Percentiles rank a stretch among this genome's conserved stretches.
Evolutionary conservation across 306 rosid species (phyloP).

Genomic region (Vigna angularis): DNA sequence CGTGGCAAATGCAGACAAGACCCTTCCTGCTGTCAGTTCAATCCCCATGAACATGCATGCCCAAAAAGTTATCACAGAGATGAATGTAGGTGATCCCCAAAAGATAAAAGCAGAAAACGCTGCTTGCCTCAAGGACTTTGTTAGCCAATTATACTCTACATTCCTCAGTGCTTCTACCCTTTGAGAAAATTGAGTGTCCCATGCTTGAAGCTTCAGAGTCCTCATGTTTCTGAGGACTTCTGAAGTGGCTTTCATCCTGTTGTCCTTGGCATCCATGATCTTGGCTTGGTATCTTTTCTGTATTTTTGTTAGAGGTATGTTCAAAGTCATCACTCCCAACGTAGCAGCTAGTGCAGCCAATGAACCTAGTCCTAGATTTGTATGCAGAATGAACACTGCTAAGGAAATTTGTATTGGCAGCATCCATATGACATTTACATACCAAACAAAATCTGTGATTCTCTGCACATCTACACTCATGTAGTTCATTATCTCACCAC

Average conservation of each 20-base stretch:
- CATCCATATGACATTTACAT: conserved; percentile 85
- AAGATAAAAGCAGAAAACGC: conserved; percentile 74
- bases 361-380: conserved; percentile 82
- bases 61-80: conserved; percentile 82
- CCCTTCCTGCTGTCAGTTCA: conserved; percentile 89
- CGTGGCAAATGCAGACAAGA: conserved; percentile 89
- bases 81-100: conserved; percentile 92
- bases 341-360: conserved; percentile 82
- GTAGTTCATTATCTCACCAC: conserved; percentile 94
- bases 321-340: conserved; percentile 69
- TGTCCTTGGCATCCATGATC: conserved; percentile 96
- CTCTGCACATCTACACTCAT: conserved; percentile 98
- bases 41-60: conserved; percentile 80
- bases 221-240: conserved; percentile 83
- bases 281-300: conserved; percentile 79
- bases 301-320: conserved; percentile 78
- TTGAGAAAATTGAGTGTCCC: conserved; percentile 79
- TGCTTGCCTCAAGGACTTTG: conserved; percentile 66
- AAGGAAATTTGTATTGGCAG: conserved; percentile 86
- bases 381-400: conserved; percentile 76
- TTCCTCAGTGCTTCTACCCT: conserved; percentile 67
- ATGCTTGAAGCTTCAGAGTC: conserved; percentile 93
- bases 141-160: conserved; percentile 70
- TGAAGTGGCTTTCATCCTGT: conserved; percentile 88
- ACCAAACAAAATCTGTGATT: conserved; percentile 89